phyloP scores from a whole-genome alignment of 202 grass and related monocot genomes.

The Schoenoplectus tabernaemontani region DNA sequence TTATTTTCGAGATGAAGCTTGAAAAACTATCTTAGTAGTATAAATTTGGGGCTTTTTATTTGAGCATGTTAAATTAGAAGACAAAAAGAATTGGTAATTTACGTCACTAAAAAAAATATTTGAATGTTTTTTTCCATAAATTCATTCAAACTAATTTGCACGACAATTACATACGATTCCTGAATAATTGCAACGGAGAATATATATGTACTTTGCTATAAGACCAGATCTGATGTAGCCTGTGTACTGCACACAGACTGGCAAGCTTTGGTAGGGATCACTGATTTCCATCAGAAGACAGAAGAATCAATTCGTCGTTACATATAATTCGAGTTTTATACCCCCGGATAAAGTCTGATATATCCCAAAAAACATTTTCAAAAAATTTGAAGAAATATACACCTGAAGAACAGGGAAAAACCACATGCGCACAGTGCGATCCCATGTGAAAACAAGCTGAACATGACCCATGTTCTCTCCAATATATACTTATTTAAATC shows the following conservation, averaged over 20 bases:
- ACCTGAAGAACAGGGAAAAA: background rate
- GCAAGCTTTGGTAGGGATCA: background rate
- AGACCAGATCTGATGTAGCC: background rate
- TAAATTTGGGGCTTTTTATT: background rate
- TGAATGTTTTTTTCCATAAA: background rate
- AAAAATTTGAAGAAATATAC: background rate
- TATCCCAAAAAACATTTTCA: background rate
- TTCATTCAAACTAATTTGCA: background rate
- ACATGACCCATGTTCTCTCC: background rate
- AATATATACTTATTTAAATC: background rate
- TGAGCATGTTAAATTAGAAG: background rate
- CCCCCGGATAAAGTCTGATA: background rate
- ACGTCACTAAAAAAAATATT: background rate
- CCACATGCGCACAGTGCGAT: background rate
- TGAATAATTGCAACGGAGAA: background rate
- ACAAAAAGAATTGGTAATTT: background rate
- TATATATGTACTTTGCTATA: background rate
- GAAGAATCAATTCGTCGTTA: background rate
- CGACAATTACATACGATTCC: background rate
- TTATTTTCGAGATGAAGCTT: too few relatives aligned
- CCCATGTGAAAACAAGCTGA: slow-evolving; percentile 3
- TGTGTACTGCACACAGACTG: background rate
- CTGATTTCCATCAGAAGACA: background rate
- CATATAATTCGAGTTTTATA: background rate
- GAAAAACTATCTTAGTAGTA: background rate